phyloP scores from a whole-genome alignment of 2,329 filamentous ascomycete species.

The Exophiala sideris region DNA sequence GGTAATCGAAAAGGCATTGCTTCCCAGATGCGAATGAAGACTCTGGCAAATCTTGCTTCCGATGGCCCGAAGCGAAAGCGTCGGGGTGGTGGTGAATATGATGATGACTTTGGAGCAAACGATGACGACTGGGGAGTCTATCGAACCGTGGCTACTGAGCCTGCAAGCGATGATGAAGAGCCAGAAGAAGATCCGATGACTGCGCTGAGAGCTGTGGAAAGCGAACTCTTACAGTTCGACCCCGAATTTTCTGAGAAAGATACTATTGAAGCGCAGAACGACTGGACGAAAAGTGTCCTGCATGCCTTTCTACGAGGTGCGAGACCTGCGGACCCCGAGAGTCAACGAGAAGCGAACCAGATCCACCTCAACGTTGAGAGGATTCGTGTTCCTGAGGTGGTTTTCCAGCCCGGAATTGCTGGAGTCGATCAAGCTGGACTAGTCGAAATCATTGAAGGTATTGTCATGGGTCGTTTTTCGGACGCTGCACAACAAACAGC shows the following conservation, averaged over 20 bases:
- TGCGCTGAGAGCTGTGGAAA: constrained; percentile 72
- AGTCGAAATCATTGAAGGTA: constrained; percentile 85
- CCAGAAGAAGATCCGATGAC: constrained; percentile 84
- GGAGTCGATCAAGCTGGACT: constrained; percentile 91
- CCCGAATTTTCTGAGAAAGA: constrained; percentile 86
- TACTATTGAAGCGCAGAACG: constrained; percentile 84
- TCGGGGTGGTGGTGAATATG: constrained; percentile 75
- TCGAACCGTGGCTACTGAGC: constrained; percentile 81
- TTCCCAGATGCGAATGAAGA: constrained; percentile 97
- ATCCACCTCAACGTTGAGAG: constrained; percentile 95
- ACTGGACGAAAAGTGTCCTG: constrained; percentile 89
- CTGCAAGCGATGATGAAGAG: constrained; percentile 74
- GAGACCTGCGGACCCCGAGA: constrained; percentile 76
- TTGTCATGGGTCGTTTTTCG: constrained; percentile 75
- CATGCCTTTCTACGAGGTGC: constrained; percentile 89
- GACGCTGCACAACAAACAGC: constrained; percentile 57
- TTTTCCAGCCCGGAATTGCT: constrained; percentile 89
- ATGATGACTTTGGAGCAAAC: constrained; percentile 94
- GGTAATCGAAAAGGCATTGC: constrained; percentile 96
- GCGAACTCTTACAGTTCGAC: constrained; percentile 81
- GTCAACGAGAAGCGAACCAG: constrained; percentile 77
- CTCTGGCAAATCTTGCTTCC: constrained; percentile 89
- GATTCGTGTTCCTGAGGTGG: constrained; percentile 87
- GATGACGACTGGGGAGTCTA: constrained; percentile 99
- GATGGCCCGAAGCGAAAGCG: constrained; percentile 83